A percentile compares a stretch with the other conserved stretches of the same genome.
phyloP scores from a whole-genome alignment of 441 rosid genomes.

The Lagerstroemia fauriei region DNA sequence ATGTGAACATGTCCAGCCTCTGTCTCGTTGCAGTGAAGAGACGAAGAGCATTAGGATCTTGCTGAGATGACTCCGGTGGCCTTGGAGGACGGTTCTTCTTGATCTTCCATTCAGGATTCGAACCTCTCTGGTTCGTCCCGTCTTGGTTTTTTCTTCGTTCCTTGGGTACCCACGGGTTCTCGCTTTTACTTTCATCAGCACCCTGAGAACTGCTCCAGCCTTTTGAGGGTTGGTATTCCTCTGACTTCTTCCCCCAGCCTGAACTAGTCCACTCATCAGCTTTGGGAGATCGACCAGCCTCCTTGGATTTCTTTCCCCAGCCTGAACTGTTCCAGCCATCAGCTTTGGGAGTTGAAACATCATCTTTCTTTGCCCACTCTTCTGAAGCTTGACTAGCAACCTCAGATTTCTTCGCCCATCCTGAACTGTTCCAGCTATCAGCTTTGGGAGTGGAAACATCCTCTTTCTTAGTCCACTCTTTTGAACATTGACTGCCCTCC shows the following conservation, averaged over 20 bases:
- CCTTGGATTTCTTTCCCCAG: neutral
- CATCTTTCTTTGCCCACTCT: constrained; percentile 2
- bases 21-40: constrained; percentile 63
- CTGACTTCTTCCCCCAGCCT: constrained; percentile 10
- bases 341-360: neutral
- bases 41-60: constrained; percentile 34
- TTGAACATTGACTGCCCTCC: neutral
- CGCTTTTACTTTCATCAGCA: constrained; percentile 34
- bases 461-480: neutral
- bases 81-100: constrained; percentile 53
- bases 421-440: neutral
- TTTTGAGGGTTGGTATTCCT: neutral
- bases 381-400: neutral
- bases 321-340: neutral
- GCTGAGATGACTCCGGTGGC: constrained; percentile 40
- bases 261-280: neutral
- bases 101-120: constrained; percentile 53
- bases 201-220: constrained; percentile 18
- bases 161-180: constrained; percentile 40
- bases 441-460: neutral
- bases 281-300: neutral
- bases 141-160: constrained; percentile 40
- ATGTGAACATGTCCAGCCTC: constrained; percentile 72
- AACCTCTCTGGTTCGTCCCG: constrained; percentile 51
- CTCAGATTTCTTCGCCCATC: neutral